These are phyloP conservation scores for Stephania japonica DNA, from an alignment of 164 flowering plant species.

Conservation along the genomic window DNA sequence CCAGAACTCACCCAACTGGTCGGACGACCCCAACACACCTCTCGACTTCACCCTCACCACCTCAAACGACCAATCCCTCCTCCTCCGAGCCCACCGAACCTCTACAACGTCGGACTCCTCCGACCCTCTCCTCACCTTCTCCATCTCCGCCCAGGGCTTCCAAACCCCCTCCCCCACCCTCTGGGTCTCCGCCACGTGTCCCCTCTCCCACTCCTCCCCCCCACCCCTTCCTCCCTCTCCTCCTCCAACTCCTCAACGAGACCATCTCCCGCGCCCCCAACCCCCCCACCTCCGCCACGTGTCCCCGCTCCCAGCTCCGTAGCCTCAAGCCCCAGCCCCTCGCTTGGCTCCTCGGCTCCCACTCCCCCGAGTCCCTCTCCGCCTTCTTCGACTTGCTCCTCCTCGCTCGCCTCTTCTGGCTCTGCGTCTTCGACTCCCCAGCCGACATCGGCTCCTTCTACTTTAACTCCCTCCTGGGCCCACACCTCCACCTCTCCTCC, in stretches of 20 bases:
- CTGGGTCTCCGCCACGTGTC: constrained; percentile 77
- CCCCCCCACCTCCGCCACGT: constrained; percentile 24
- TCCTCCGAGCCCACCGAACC: constrained; percentile 55
- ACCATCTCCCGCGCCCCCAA: constrained; percentile 56
- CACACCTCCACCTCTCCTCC: constrained; percentile 35
- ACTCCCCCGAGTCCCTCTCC: constrained; percentile 63
- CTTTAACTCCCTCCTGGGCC: constrained; percentile 45
- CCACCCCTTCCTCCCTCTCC: constrained; percentile 59
- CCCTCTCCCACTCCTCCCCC: constrained; percentile 42
- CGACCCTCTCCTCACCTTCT: constrained; percentile 47
- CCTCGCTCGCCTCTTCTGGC: constrained; percentile 71
- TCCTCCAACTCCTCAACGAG: constrained; percentile 77
- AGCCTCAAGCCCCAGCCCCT: constrained; percentile 51
- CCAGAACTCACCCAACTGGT: constrained; percentile 45
- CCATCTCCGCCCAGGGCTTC: constrained; percentile 40
- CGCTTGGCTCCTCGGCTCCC: constrained; percentile 51
- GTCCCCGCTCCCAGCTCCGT: constrained; percentile 46
- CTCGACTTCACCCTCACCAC: constrained; percentile 36
- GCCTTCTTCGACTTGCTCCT: constrained; percentile 63
- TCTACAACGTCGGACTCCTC: constrained; percentile 33
- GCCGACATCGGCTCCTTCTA: constrained; percentile 61
- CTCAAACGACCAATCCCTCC: constrained; percentile 29
- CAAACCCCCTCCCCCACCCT: constrained; percentile 22
- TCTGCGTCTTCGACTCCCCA: constrained; percentile 68
- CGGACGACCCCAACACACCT: constrained; percentile 31